These are phyloP conservation scores for Fusarium lyarnte DNA, from an alignment of 2,329 filamentous ascomycete genomes.

Conservation along the genomic window DNA sequence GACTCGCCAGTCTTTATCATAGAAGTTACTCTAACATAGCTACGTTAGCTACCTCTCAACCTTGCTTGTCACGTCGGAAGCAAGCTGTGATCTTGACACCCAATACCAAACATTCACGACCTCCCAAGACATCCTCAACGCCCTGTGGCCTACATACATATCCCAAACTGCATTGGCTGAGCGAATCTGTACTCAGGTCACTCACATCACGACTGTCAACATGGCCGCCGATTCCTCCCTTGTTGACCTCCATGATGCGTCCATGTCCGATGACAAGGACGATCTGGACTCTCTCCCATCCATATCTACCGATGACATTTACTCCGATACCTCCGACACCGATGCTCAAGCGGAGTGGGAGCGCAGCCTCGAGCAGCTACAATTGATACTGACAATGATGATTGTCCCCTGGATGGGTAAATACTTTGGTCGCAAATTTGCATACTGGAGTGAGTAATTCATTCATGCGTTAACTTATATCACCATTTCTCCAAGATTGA, in stretches of 20 bases:
- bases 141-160: not conserved
- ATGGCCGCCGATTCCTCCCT: slow-evolving; percentile 58
- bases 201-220: not conserved
- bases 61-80: slow-evolving; percentile 2
- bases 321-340: slow-evolving; percentile 68
- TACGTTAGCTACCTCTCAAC: not conserved
- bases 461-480: not conserved
- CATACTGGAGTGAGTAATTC: slow-evolving; percentile 84
- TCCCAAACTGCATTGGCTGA: not conserved
- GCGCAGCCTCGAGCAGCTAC: slow-evolving; percentile 90
- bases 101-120: slow-evolving; percentile 1
- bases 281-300: slow-evolving; percentile 74
- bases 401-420: slow-evolving; percentile 94
- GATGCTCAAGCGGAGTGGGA: slow-evolving; percentile 97
- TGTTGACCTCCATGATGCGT: slow-evolving; percentile 61
- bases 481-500: not conserved
- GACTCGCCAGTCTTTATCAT: not conserved
- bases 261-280: slow-evolving; percentile 60
- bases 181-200: not conserved
- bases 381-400: slow-evolving; percentile 93
- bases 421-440: slow-evolving; percentile 92
- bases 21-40: not conserved
- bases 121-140: not conserved
- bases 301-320: slow-evolving; percentile 64
- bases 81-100: slow-evolving; percentile 29